Evolutionary conservation across 1,284 basidiomycete species (phyloP).

Genomic region (Cryptococcus hybrid): DNA sequence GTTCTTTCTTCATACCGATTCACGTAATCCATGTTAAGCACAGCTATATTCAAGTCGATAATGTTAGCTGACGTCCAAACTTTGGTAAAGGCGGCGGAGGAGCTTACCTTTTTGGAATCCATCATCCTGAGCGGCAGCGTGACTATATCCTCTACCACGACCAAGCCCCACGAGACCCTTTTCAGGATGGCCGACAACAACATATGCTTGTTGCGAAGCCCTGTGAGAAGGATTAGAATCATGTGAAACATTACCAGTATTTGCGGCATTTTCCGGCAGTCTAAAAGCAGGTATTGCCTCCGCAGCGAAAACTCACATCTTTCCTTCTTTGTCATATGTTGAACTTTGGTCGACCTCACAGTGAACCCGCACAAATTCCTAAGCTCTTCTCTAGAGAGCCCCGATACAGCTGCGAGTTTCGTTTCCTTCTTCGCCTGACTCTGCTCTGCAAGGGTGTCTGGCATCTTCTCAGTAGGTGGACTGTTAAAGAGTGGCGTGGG

Average conservation of each 20-base stretch:
- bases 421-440: conserved; percentile 17
- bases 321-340: conserved; percentile 50
- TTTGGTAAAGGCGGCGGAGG: background rate
- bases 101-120: conserved; percentile 64
- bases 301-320: conserved; percentile 38
- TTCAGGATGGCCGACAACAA: conserved; percentile 79
- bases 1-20: conserved; percentile 86
- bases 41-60: conserved; percentile 20
- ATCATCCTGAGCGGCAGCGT: conserved; percentile 60
- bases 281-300: background rate
- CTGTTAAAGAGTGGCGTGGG: conserved; percentile 15
- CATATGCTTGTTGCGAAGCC: conserved; percentile 52
- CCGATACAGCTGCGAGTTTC: conserved; percentile 30
- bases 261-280: background rate
- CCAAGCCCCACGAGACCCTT: conserved; percentile 88
- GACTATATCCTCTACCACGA: conserved; percentile 69
- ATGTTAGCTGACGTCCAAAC: conserved; percentile 4
- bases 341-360: conserved; percentile 38
- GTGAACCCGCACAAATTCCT: conserved; percentile 38
- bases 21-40: conserved; percentile 72
- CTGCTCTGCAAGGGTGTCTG: conserved; percentile 28
- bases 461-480: conserved; percentile 5
- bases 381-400: conserved; percentile 30
- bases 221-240: conserved; percentile 5
- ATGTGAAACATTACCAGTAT: background rate